phyloP scores from a whole-genome alignment of 1,284 basidiomycete genomes.

The Exobasidium rhododendri region DNA sequence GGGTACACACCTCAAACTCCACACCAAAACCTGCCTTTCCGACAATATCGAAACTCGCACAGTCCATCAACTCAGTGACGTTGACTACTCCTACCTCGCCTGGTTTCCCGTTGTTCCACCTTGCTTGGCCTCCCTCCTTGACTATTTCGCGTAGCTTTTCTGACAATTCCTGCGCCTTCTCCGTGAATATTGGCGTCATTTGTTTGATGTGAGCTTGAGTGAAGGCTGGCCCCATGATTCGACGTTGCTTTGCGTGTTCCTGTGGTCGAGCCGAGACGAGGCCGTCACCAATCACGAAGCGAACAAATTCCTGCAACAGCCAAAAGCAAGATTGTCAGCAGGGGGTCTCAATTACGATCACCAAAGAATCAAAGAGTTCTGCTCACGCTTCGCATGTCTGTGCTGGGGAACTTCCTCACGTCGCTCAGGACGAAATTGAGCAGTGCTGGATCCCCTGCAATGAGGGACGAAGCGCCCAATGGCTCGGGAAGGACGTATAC shows the following conservation, averaged over 20 bases:
- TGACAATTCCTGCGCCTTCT: neutral
- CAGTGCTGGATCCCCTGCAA: neutral
- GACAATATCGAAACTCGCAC: slow-evolving; percentile 6
- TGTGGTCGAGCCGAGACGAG: neutral
- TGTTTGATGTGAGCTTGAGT: neutral
- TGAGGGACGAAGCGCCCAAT: neutral
- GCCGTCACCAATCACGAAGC: neutral
- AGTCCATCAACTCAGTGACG: neutral
- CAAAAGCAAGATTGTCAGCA: too few relatives aligned
- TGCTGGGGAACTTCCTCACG: neutral
- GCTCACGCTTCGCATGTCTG: neutral
- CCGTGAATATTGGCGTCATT: neutral
- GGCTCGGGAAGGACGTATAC: neutral
- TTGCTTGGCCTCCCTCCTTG: neutral
- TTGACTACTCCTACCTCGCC: neutral
- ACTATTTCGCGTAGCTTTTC: neutral
- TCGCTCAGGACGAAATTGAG: neutral
- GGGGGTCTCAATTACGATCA: neutral
- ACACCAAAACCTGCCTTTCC: slow-evolving; percentile 7
- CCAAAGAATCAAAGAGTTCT: neutral
- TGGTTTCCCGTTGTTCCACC: neutral
- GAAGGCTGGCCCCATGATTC: neutral
- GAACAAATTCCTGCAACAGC: slow-evolving; percentile 2
- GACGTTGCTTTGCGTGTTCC: neutral
- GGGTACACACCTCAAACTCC: too few relatives aligned